Conservation (phyloP, 2,329 filamentous ascomycete species). For the Blastomyces silverae region DNA sequence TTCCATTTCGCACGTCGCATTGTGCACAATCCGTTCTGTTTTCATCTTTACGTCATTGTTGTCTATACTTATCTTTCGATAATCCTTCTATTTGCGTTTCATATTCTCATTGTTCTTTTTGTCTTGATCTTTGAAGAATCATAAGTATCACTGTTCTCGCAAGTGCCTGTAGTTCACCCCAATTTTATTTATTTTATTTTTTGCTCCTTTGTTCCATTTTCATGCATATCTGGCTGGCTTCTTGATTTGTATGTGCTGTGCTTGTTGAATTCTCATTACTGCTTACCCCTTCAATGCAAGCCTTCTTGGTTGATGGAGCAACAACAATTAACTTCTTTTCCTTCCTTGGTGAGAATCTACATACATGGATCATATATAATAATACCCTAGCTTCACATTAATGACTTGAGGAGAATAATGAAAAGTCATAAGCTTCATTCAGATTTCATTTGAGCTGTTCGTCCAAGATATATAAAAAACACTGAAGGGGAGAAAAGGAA, state of each 20-base stretch:
- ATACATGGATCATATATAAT: not conserved
- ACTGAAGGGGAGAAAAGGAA: not conserved
- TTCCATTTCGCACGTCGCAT: not conserved
- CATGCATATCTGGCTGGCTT: not conserved
- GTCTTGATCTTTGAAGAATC: not conserved
- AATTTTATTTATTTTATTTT: not conserved
- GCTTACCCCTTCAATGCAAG: not conserved
- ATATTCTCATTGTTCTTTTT: not conserved
- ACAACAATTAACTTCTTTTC: not conserved
- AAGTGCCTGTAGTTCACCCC: no score
- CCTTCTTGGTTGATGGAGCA: not conserved
- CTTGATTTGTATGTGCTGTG: not conserved
- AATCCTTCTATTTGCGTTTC: not conserved
- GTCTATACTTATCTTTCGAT: not conserved
- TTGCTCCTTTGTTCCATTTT: no score
- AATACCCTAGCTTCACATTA: not conserved
- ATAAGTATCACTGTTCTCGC: no score
- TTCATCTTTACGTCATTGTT: not conserved
- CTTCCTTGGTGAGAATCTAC: not conserved
- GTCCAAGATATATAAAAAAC: constrained; percentile 1
- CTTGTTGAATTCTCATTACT: not conserved
- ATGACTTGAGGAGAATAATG: not conserved
- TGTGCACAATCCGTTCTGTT: not conserved
- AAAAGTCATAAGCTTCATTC: constrained; percentile 4
- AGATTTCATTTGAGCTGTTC: not conserved